A percentile compares a stretch with the other conserved stretches of the same genome.
These are phyloP conservation scores for Lachnellula arida DNA, from an alignment of 2,329 filamentous ascomycete species.

Conservation along the genomic window DNA sequence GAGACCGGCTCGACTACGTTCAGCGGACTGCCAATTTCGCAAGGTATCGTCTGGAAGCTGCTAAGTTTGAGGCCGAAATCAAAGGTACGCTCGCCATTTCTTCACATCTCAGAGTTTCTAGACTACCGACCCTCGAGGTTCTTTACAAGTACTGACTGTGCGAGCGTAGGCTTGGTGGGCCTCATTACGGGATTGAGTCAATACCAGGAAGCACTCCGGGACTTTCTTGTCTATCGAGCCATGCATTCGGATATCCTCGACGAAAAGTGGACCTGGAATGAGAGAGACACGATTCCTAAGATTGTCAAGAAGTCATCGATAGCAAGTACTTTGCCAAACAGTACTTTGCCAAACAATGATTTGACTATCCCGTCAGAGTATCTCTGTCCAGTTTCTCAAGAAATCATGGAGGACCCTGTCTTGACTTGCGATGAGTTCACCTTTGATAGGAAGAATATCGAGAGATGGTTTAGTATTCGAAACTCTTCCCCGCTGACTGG, in stretches of 20 bases:
- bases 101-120: too few species aligned
- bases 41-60: background rate
- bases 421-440: constrained; percentile 1
- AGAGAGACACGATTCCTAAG: background rate
- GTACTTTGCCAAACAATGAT: background rate
- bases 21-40: background rate
- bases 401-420: constrained; percentile 3
- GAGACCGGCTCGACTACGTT: background rate
- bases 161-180: background rate
- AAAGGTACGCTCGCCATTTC: too few species aligned
- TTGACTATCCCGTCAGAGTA: background rate
- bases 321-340: background rate
- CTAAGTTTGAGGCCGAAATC: background rate
- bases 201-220: background rate
- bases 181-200: background rate
- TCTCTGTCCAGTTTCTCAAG: background rate
- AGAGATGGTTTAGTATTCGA: constrained; percentile 1
- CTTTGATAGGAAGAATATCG: constrained; percentile 4
- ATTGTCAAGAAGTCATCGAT: background rate
- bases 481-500: background rate
- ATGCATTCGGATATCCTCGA: background rate
- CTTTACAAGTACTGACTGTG: too few species aligned
- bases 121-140: too few species aligned
- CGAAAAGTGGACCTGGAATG: background rate
- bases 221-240: constrained; percentile 2